These are phyloP conservation scores for Talaromyces ruber DNA, from an alignment of 495 filamentous ascomycete species.

Conservation along the genomic window DNA sequence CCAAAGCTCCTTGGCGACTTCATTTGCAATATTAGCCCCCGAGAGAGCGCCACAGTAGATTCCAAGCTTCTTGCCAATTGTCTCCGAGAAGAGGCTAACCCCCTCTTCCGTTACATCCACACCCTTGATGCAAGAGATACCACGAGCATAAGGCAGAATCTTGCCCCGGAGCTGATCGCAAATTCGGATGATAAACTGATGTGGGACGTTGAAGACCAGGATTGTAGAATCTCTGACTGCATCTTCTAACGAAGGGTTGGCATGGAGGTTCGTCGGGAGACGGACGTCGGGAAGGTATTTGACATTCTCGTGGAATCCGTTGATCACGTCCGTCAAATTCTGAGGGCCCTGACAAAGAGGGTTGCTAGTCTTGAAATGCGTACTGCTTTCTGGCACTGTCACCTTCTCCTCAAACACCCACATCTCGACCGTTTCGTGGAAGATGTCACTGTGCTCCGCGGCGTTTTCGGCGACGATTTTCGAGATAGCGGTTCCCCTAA, in stretches of 20 bases:
- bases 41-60: conserved; percentile 97
- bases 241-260: conserved; percentile 78
- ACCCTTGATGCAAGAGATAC: conserved; percentile 97
- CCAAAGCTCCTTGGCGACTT: conserved; percentile 91
- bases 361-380: conserved; percentile 48
- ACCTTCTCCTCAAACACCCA: conserved; percentile 93
- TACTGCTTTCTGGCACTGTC: conserved; percentile 55
- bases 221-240: conserved; percentile 77
- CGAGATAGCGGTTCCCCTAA: conserved; percentile 87
- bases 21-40: conserved; percentile 93
- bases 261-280: conserved; percentile 79
- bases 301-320: conserved; percentile 87
- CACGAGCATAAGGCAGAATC: conserved; percentile 84
- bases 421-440: conserved; percentile 89
- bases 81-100: conserved; percentile 85
- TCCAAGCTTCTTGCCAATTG: conserved; percentile 76
- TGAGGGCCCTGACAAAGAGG: conserved; percentile 53
- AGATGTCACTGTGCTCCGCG: conserved; percentile 62
- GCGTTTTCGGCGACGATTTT: conserved; percentile 96
- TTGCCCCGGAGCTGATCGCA: conserved; percentile 80
- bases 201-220: conserved; percentile 93
- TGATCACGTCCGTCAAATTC: conserved; percentile 88
- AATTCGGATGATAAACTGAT: conserved; percentile 90
- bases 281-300: conserved; percentile 87
- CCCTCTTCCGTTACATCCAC: conserved; percentile 80